A percentile compares a stretch with the other conserved stretches of the same genome.
Conservation (phyloP, 352 stramenopile genomes). For the Saprolegnia diclina region DNA sequence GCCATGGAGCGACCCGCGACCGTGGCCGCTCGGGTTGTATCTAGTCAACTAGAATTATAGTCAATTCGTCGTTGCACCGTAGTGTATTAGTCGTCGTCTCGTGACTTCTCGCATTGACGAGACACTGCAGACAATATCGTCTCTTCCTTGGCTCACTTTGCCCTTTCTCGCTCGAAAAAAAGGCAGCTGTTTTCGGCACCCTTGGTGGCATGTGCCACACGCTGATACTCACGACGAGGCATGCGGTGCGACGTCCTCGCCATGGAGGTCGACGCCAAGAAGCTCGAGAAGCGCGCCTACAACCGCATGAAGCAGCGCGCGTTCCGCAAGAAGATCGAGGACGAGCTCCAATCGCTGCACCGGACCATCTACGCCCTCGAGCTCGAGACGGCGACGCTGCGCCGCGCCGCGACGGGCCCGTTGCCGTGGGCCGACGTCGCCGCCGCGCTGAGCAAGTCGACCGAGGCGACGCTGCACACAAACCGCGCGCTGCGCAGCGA, state of each 20-base stretch:
- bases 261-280: not conserved
- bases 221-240: no score
- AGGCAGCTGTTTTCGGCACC: no score
- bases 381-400: not conserved
- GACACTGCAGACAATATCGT: no score
- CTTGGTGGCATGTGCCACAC: no score
- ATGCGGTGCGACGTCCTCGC: not conserved
- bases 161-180: no score
- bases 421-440: conserved; percentile 7
- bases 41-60: no score
- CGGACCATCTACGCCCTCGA: not conserved
- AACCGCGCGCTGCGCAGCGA: conserved; percentile 6
- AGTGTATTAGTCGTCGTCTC: no score
- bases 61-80: no score
- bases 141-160: no score
- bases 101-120: no score
- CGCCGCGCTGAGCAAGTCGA: not conserved
- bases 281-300: not conserved
- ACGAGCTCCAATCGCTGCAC: not conserved
- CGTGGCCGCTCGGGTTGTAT: no score
- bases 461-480: not conserved
- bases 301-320: conserved; percentile 14
- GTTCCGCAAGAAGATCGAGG: conserved; percentile 15
- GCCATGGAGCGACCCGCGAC: no score
- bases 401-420: not conserved